A percentile compares a stretch with the other conserved stretches of the same genome.
These are phyloP conservation scores for Candida peoriensis DNA, from an alignment of 805 yeast genomes.

Conservation along the genomic window DNA sequence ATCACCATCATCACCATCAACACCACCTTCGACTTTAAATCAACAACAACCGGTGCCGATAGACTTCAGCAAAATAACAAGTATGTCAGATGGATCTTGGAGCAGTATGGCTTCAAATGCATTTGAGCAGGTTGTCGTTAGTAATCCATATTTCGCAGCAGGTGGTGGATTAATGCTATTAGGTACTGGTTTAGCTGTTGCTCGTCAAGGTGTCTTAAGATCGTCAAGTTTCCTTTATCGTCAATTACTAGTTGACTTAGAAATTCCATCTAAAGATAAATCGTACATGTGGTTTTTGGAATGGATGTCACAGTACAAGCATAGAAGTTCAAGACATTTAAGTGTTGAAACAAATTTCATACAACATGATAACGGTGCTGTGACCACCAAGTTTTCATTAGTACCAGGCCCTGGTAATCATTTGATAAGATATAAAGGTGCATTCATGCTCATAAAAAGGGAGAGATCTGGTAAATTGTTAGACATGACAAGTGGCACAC, in stretches of 20 bases:
- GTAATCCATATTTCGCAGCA: slow-evolving; percentile 95
- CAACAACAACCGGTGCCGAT: too few relatives aligned
- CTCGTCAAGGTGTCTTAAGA: slow-evolving; percentile 62
- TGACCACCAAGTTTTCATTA: slow-evolving; percentile 77
- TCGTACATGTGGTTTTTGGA: slow-evolving; percentile 92
- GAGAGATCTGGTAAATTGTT: slow-evolving; percentile 87
- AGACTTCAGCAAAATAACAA: slow-evolving; percentile 18
- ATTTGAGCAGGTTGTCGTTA: slow-evolving; percentile 49
- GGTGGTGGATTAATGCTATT: slow-evolving; percentile 96
- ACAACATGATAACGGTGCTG: slow-evolving; percentile 91
- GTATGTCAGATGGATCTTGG: slow-evolving; percentile 20
- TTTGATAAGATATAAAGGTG: slow-evolving; percentile 76
- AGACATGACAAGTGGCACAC: slow-evolving; percentile 87
- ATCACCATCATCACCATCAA: slow-evolving; percentile 3
- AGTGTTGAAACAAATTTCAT: slow-evolving; percentile 83
- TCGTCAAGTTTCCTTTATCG: slow-evolving; percentile 68
- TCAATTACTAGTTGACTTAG: slow-evolving; percentile 84
- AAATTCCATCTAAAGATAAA: slow-evolving; percentile 89
- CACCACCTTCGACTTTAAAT: slow-evolving; percentile 13
- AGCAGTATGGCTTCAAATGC: slow-evolving; percentile 31
- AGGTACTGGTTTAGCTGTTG: slow-evolving; percentile 83
- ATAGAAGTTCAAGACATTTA: slow-evolving; percentile 73
- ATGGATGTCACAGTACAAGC: slow-evolving; percentile 88
- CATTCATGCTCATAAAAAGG: slow-evolving; percentile 81
- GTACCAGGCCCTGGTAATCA: slow-evolving; percentile 99